Evolutionary conservation across 1,284 basidiomycete genomes (phyloP), one percentile per base, ranked within the genome.

Genomic region (Tetrapyrgos nigripes): DNA sequence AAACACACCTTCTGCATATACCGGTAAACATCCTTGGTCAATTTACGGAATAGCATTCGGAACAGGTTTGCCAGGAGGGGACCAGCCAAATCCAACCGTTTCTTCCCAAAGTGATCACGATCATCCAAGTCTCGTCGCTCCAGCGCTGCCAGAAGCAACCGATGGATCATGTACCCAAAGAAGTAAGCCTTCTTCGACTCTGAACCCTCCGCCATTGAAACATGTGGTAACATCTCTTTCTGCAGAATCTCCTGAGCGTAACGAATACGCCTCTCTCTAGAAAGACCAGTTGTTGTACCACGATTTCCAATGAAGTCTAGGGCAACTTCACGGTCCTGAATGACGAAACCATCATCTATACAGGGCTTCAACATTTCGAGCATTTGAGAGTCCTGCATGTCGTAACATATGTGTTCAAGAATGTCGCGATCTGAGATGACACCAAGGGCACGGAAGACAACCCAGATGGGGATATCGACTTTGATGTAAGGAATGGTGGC

Each of bases 81-180:
- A 3, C 97, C 97, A 48, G 96, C 97, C 49, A 99, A 78, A 76
- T 99, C 97, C 63, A 99, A 81, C 52, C 97, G 88, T 79, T 99
- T 99, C 79, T 98, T 98, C 55, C 97, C 97, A 69, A 99, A 99
- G 77, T 99, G 97, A 79, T 99, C 97, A 79, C 97, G 94, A 78
- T 99, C 97, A 72, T 99, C 97, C 40, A 99, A 83, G 72, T 99
- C 97, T 68, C 97, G 84, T 57, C 97, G 84, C 71, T 98, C 96
- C 68, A 99, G 77, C 17, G 96, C 96, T 43, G 97, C 96, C 17
- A 98, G 86, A 4, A 98, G 80, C 26, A 99, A 83, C 59, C 97
- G 90, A 78, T 99, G 97, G 51, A 98, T 93, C 97, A 99, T 99
- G 77, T 98, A 99, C n/a, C 97, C 97, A 63, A 99, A 96, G 85